phyloP scores from a whole-genome alignment of 2,329 filamentous ascomycete genomes.

The Penicillium vulpinum region DNA sequence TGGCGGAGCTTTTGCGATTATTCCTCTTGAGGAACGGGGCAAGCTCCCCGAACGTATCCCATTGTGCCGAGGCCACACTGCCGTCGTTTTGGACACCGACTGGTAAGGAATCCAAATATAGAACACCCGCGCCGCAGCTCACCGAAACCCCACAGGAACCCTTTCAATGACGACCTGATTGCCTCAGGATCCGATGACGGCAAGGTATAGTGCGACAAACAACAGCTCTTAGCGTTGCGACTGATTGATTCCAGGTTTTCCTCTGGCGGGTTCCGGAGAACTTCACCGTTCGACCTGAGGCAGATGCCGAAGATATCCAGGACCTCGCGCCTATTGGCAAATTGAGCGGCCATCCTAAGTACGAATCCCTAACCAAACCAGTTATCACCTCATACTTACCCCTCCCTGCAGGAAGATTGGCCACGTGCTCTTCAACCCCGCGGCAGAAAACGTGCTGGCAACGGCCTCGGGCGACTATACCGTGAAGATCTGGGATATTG shows the following conservation, averaged over 20 bases:
- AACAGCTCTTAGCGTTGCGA: slow-evolving; percentile 18
- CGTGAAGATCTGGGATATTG: slow-evolving; percentile 93
- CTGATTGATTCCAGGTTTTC: slow-evolving; percentile 61
- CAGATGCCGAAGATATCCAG: slow-evolving; percentile 69
- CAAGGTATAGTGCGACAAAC: slow-evolving; percentile 56
- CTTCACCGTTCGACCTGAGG: slow-evolving; percentile 82
- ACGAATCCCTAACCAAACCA: slow-evolving; percentile 27
- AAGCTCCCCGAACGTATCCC: slow-evolving; percentile 91
- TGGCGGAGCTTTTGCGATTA: slow-evolving; percentile 94
- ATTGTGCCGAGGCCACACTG: slow-evolving; percentile 93
- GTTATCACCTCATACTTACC: slow-evolving; percentile 23
- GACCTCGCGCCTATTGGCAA: slow-evolving; percentile 80
- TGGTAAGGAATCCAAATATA: slow-evolving; percentile 62
- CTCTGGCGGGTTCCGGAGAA: slow-evolving; percentile 90
- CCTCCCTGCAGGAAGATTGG: slow-evolving; percentile 75
- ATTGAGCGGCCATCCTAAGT: slow-evolving; percentile 85
- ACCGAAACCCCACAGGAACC: slow-evolving; percentile 63
- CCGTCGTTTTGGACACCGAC: slow-evolving; percentile 93
- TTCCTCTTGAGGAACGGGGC: slow-evolving; percentile 84
- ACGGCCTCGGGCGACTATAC: slow-evolving; percentile 93
- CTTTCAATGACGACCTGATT: slow-evolving; percentile 90
- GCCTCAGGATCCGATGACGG: slow-evolving; percentile 95
- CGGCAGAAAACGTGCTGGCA: slow-evolving; percentile 91
- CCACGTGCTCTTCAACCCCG: slow-evolving; percentile 96
- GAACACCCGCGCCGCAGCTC: neutral